These are phyloP conservation scores for Penicillium capsulatum DNA, from an alignment of 2,329 filamentous ascomycete genomes.

Conservation along the genomic window DNA sequence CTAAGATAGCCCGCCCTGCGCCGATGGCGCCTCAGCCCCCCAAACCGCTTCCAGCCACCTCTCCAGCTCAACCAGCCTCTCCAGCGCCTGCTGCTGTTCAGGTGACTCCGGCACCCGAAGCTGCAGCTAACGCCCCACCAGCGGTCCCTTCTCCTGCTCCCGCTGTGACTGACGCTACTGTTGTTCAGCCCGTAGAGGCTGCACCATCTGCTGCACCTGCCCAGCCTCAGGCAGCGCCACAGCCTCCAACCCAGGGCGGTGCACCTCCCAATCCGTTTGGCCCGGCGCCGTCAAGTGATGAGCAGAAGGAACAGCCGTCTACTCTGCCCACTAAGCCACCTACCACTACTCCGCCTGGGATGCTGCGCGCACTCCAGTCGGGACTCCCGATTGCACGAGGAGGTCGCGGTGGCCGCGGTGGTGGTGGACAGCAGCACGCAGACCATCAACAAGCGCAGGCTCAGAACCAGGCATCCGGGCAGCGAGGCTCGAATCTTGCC, in stretches of 20 bases:
- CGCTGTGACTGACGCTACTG: conserved; percentile 5
- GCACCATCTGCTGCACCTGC: conserved; percentile 1
- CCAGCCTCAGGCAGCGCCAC: neutral
- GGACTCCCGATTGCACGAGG: conserved; percentile 44
- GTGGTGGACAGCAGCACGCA: conserved; percentile 29
- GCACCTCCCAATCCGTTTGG: conserved; percentile 24
- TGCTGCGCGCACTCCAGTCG: conserved; percentile 43
- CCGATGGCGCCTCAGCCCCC: conserved; percentile 20
- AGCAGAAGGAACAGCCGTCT: conserved; percentile 21
- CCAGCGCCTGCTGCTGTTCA: conserved; percentile 17
- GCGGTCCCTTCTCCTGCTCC: conserved; percentile 7
- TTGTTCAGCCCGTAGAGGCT: conserved; percentile 1
- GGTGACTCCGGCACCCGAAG: conserved; percentile 6
- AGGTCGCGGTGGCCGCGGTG: conserved; percentile 40
- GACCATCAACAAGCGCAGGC: conserved; percentile 26
- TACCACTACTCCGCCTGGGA: conserved; percentile 38
- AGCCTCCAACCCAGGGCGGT: neutral
- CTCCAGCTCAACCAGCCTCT: conserved; percentile 19
- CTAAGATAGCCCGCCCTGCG: conserved; percentile 60
- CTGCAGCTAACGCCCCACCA: conserved; percentile 6
- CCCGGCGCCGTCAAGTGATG: conserved; percentile 23
- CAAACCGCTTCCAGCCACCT: conserved; percentile 26
- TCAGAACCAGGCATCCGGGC: conserved; percentile 19
- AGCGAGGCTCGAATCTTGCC: no score
- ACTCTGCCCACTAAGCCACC: conserved; percentile 33